phyloP scores from a whole-genome alignment of 257 asterid genomes.

The Phtheirospermum japonicum region DNA sequence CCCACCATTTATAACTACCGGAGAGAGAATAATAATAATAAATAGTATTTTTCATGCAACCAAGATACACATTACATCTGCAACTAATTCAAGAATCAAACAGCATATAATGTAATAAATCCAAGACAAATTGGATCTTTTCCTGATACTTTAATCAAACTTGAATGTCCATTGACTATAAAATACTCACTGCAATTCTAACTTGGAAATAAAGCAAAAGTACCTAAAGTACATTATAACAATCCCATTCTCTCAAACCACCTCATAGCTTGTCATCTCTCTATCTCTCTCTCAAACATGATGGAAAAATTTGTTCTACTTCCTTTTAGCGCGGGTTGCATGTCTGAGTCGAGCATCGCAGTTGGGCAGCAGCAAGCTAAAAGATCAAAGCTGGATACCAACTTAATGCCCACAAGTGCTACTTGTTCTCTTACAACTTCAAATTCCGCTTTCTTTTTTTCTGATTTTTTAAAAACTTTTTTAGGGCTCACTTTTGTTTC shows the following conservation, averaged over 20 bases:
- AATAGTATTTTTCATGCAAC: not conserved
- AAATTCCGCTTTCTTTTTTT: not conserved
- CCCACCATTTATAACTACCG: slow-evolving; percentile 48
- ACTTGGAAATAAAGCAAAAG: slow-evolving; percentile 45
- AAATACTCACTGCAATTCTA: slow-evolving; percentile 36
- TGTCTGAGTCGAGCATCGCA: slow-evolving; percentile 79
- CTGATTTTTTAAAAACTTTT: no score
- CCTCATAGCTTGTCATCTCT: slow-evolving; percentile 30
- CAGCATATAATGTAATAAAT: slow-evolving; percentile 19
- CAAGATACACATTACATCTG: slow-evolving; percentile 14
- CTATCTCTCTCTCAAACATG: slow-evolving; percentile 35
- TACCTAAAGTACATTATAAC: slow-evolving; percentile 23
- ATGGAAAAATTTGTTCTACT: slow-evolving; percentile 70
- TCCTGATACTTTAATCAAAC: slow-evolving; percentile 22
- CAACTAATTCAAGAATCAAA: slow-evolving; percentile 13
- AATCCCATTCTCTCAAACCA: slow-evolving; percentile 40
- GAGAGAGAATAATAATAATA: slow-evolving; percentile 26
- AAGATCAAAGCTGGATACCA: slow-evolving; percentile 45
- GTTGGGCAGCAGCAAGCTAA: slow-evolving; percentile 50
- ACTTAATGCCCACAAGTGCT: slow-evolving; percentile 52
- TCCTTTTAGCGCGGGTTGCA: slow-evolving; percentile 74
- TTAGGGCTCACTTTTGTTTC: slow-evolving; percentile 28
- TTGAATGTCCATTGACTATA: slow-evolving; percentile 31
- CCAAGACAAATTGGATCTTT: slow-evolving; percentile 11
- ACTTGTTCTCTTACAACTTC: slow-evolving; percentile 18